These are phyloP conservation scores for Echria macrotheca DNA, from an alignment of 495 filamentous ascomycete species.

Conservation along the genomic window DNA sequence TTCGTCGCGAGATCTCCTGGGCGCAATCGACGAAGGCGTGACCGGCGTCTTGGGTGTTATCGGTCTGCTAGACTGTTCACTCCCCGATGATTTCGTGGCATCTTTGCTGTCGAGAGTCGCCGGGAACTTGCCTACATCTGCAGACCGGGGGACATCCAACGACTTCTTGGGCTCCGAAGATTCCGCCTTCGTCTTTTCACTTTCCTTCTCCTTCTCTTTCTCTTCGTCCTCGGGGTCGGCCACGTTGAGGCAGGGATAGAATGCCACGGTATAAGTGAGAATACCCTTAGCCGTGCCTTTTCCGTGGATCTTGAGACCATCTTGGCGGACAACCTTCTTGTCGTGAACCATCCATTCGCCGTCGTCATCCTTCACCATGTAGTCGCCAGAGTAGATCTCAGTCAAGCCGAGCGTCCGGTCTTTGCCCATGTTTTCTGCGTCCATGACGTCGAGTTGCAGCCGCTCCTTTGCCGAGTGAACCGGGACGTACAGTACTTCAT, in stretches of 20 bases:
- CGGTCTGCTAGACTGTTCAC: slow-evolving; percentile 15
- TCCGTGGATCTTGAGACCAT: slow-evolving; percentile 59
- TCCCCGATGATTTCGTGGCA: slow-evolving; percentile 16
- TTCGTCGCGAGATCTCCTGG: slow-evolving; percentile 53
- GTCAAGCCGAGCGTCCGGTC: slow-evolving; percentile 79
- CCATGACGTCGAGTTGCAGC: slow-evolving; percentile 89
- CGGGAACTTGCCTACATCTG: slow-evolving; percentile 36
- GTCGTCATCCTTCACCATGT: slow-evolving; percentile 66
- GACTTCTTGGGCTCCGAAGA: slow-evolving; percentile 32
- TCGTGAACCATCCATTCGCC: slow-evolving; percentile 82
- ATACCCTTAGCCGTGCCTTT: slow-evolving; percentile 68
- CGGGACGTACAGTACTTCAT: slow-evolving; percentile 92
- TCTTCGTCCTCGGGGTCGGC: slow-evolving; percentile 90
- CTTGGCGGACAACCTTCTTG: slow-evolving; percentile 55
- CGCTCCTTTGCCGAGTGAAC: slow-evolving; percentile 83
- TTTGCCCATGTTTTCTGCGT: slow-evolving; percentile 80
- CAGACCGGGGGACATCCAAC: slow-evolving; percentile 33
- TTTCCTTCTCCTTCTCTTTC: slow-evolving; percentile 24
- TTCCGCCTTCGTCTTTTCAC: slow-evolving; percentile 28
- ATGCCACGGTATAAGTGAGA: slow-evolving; percentile 78
- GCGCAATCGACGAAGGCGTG: slow-evolving; percentile 29
- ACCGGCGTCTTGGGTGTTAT: slow-evolving; percentile 34
- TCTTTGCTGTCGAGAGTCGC: slow-evolving; percentile 28
- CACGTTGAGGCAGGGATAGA: slow-evolving; percentile 83
- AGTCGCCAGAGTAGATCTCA: slow-evolving; percentile 72